A percentile compares a stretch with the other conserved stretches of the same genome.
These are phyloP conservation scores for Hemileia vastatrix DNA, from an alignment of 1,284 basidiomycete genomes.

Conservation along the genomic window DNA sequence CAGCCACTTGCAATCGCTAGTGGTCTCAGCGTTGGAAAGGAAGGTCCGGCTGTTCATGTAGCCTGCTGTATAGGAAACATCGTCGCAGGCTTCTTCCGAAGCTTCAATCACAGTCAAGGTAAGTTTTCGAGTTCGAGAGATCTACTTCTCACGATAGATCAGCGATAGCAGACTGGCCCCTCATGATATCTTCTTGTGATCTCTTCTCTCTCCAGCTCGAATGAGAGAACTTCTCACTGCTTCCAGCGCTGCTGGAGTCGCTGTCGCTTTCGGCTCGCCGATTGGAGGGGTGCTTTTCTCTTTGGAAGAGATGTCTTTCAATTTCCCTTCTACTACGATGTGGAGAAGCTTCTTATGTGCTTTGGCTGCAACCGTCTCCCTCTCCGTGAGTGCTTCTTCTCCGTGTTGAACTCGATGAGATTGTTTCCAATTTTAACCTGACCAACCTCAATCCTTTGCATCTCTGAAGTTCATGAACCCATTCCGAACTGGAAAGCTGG, in stretches of 20 bases:
- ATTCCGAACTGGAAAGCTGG: conserved; percentile 92
- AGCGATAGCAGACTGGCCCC: too few relatives aligned
- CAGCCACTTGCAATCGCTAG: conserved; percentile 84
- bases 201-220: conserved; percentile 55
- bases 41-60: conserved; percentile 94
- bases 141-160: too few relatives aligned
- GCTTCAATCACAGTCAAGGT: conserved; percentile 77
- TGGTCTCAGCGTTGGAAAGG: conserved; percentile 91
- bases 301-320: conserved; percentile 86
- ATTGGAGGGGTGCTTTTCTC: conserved; percentile 93
- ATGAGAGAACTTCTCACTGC: conserved; percentile 92
- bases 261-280: conserved; percentile 92
- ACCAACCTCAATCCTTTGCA: neutral
- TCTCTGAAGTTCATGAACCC: conserved; percentile 79
- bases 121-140: conserved; percentile 2
- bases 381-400: conserved; percentile 58
- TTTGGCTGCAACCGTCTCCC: conserved; percentile 85
- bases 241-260: conserved; percentile 90
- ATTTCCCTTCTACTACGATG: conserved; percentile 94
- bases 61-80: conserved; percentile 87
- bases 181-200: too few relatives aligned
- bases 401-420: neutral
- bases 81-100: conserved; percentile 68
- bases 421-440: neutral
- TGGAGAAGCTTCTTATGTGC: conserved; percentile 97